Evolutionary conservation across 108 stramenopile genomes (phyloP), one percentile per base, ranked within the genome.

Genomic region (Parmales sp.): DNA sequence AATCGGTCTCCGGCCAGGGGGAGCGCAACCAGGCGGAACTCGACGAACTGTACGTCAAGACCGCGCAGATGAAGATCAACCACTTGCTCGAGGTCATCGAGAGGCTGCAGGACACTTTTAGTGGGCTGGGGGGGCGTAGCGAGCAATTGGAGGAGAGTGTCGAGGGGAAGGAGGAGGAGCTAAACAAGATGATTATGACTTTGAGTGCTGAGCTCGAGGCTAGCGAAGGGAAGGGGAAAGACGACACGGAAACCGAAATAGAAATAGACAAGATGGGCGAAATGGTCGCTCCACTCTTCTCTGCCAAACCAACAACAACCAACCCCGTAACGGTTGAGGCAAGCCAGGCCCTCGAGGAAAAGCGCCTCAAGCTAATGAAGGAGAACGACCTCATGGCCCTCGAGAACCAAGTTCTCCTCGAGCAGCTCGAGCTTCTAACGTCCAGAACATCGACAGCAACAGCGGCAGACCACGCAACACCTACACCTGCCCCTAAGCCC

Each of bases 391-490:
- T 16, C 3, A 3, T 28, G 54, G 31, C 29, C 29, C 26, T 34
- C n/a, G 54, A 60, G 54, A 60, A 60, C 16, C 28, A 19, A 31
- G 31, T 60, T 1, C 26, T 60, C n/a, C 29, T 60, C 31, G 54
- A 60, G 54, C 54, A 60, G 54, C 54, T 60, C 5, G 54, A 60
- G 54, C 13, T n/a, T n/a, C n/a, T n/a, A n/a, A n/a, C n/a, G n/a
- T n/a, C n/a, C n/a, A n/a, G n/a, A n/a, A n/a, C n/a, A n/a, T n/a
- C n/a, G n/a, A n/a, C n/a, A n/a, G n/a, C n/a, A n/a, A n/a, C 31
- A 34, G 36, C 20, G 54, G 18, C 54, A 31, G 36, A 60, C 36
- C 18, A 18, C 26, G 31, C 31, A 18, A 13, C 54, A 3, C 29
- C 16, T 34, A 34, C 13, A 34, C 13, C 31, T 60, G 26, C n/a